A percentile compares a stretch with the other conserved stretches of the same genome.
Conservation (phyloP, 495 filamentous ascomycete genomes). For the Halenospora varia region DNA sequence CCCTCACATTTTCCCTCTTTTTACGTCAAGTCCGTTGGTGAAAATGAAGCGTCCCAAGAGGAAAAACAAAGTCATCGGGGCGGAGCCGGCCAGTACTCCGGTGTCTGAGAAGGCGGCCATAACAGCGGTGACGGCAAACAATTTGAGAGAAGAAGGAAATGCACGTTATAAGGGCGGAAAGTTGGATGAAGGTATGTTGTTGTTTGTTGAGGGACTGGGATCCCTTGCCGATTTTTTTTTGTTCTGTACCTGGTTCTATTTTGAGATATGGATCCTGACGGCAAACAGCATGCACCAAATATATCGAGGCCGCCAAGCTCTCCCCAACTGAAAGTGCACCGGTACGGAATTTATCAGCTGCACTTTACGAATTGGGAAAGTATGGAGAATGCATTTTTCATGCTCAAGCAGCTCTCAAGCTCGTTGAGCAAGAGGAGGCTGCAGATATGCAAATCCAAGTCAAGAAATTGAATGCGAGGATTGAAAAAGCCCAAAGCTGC, state of each 20-base stretch:
- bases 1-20: too few relatives aligned
- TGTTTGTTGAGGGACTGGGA: background rate
- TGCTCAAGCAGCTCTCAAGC: background rate
- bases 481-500: background rate
- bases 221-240: background rate
- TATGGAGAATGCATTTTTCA: background rate
- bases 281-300: background rate
- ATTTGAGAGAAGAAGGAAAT: conserved; percentile 2
- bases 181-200: background rate
- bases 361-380: background rate
- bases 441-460: background rate
- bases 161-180: background rate
- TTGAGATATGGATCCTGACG: background rate
- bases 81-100: too few relatives aligned
- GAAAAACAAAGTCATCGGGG: too few relatives aligned
- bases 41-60: background rate
- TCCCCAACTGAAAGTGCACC: background rate
- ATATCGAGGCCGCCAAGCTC: background rate
- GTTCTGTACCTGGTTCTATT: too few relatives aligned
- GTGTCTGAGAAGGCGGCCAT: too few relatives aligned
- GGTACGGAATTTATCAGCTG: background rate
- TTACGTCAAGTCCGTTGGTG: background rate
- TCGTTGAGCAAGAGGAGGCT: background rate
- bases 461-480: background rate
- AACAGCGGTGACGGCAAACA: too few relatives aligned